Evolutionary conservation across 2,329 filamentous ascomycete species (phyloP).

Genomic region (Diaporthe ampelina): DNA sequence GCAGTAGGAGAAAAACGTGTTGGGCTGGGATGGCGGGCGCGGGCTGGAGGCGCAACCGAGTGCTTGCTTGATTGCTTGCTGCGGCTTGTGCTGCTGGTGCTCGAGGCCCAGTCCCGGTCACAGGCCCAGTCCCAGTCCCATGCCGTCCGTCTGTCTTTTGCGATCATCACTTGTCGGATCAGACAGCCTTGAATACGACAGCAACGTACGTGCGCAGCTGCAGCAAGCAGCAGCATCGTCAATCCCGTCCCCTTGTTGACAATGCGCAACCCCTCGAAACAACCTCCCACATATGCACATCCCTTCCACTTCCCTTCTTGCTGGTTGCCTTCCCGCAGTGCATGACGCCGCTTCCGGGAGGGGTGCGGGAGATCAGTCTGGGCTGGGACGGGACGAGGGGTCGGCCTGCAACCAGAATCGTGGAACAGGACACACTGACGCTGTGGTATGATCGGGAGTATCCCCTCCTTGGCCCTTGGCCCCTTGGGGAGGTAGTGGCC

Average conservation of each 20-base stretch:
- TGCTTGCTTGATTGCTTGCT: not conserved
- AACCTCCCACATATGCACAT: conserved; percentile 6
- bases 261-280: conserved; percentile 20
- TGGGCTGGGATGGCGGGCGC: conserved; percentile 28
- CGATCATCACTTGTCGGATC: conserved; percentile 30
- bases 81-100: too few species aligned
- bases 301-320: conserved; percentile 13
- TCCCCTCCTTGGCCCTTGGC: not conserved
- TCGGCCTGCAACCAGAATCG: conserved; percentile 33
- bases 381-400: conserved; percentile 28
- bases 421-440: conserved; percentile 33
- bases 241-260: conserved; percentile 7
- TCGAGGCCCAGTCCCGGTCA: not conserved
- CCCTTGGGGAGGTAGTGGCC: too few species aligned
- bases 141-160: not conserved
- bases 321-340: conserved; percentile 32
- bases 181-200: conserved; percentile 34
- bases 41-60: not conserved
- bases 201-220: conserved; percentile 17
- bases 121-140: not conserved
- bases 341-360: conserved; percentile 20
- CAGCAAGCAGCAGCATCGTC: not conserved
- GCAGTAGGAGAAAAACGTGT: conserved; percentile 28
- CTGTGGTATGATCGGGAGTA: conserved; percentile 25
- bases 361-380: conserved; percentile 27